Conservation (phyloP, 768 basidiomycete genomes). For the Suillus placidus region DNA sequence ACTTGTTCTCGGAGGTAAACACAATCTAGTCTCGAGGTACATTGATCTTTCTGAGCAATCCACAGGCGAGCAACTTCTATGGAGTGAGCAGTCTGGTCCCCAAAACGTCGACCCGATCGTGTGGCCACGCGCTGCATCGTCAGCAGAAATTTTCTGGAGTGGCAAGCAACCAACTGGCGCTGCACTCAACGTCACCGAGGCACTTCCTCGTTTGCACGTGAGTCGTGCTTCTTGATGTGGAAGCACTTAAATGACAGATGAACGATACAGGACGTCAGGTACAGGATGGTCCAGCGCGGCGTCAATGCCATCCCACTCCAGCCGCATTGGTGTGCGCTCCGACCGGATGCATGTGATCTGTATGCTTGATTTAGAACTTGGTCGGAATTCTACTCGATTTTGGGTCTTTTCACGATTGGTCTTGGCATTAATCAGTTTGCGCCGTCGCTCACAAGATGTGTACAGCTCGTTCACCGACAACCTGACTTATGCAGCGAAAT, state of each 20-base stretch:
- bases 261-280: conserved; percentile 38
- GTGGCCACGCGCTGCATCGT: conserved; percentile 74
- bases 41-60: not conserved
- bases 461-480: not conserved
- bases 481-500: not conserved
- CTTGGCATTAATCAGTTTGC: not conserved
- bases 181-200: conserved; percentile 42
- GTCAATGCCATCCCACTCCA: conserved; percentile 63
- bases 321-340: conserved; percentile 72
- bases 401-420: not conserved
- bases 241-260: not conserved
- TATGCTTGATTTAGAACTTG: conserved; percentile 19
- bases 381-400: not conserved
- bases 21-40: not conserved
- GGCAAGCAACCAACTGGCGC: conserved; percentile 40
- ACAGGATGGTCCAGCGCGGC: conserved; percentile 63
- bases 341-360: conserved; percentile 60
- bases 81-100: conserved; percentile 75
- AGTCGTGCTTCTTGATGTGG: conserved; percentile 22
- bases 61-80: conserved; percentile 65
- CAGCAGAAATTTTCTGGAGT: conserved; percentile 80
- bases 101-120: conserved; percentile 66
- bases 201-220: conserved; percentile 65
- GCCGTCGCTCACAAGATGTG: not conserved
- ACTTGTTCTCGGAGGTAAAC: conserved; percentile 70